Base-by-base conservation (phyloP, 2,329 filamentous ascomycete genomes). In the Colletotrichum eremochloae region DNA sequence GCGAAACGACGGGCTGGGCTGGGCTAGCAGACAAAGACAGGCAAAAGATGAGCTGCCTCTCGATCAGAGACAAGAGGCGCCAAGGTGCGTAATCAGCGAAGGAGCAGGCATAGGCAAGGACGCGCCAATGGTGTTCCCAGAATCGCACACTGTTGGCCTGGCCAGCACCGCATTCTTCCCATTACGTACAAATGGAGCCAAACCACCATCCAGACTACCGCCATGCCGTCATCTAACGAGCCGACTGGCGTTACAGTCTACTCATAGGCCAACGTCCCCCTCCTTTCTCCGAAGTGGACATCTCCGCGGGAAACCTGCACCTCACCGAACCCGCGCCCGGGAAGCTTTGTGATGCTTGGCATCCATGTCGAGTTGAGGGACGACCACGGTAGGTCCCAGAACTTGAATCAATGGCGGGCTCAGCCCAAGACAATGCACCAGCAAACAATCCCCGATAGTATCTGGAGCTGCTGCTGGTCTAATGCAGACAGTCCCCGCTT, bases 151-250 rank as follows among this genome's bases (percentile, higher is more conserved):
- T 73, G 62, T 36, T 57, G 38, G 61, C 62, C 62, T 67, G 31
- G 50, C 58, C 61, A 71, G 71, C 62, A 67, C 52, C 62, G 67
- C 67, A 71, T 71, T 71, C 66, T 73, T 72, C 50, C 46, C 56
- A 74, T 74, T 74, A 74, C 72, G 72, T 74, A 74, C 72, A 74
- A 74, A 73, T 57, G 56, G 63, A 72, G 56, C 64, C 63, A 61
- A 55, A 31, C 29, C 38, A 55, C 48, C 55, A 46, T 67, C 61
- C n/a, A 65, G 44, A 63, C 46, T 18, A 56, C 44, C 62, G 40
- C 52, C 56, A 74, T 74, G 69, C 65, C 72, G 72, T 70, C 69
- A 68, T 63, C 61, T 42, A 73, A 42, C 71, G 52, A 55, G 44
- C 56, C 40, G 42, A 55, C 62, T 70, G 60, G 61, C 48, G 40